phyloP scores from a whole-genome alignment of 805 yeast genomes.

The Metschnikowia aberdeeniae region DNA sequence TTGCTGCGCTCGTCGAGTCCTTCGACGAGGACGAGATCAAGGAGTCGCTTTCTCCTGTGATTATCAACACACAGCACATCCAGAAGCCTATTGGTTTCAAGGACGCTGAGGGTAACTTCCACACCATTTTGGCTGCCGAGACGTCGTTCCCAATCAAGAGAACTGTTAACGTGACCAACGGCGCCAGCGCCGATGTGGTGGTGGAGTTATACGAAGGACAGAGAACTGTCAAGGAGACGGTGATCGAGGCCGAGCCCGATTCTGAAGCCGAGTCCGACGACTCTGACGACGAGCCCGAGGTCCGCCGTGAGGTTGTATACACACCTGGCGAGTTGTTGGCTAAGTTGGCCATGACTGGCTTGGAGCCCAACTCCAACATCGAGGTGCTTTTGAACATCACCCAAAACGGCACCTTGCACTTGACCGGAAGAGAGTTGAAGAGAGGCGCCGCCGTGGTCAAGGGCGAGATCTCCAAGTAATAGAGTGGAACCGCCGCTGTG shows the following conservation, averaged over 20 bases:
- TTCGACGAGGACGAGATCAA: constrained; percentile 79
- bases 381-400: constrained; percentile 67
- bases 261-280: constrained; percentile 46
- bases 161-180: constrained; percentile 59
- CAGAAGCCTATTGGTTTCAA: constrained; percentile 80
- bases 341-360: constrained; percentile 70
- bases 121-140: constrained; percentile 71
- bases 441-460: constrained; percentile 53
- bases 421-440: constrained; percentile 64
- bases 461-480: constrained; percentile 40
- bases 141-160: constrained; percentile 90
- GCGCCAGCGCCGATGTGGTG: constrained; percentile 53
- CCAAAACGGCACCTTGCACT: constrained; percentile 59
- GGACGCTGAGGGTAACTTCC: constrained; percentile 66
- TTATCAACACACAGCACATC: constrained; percentile 84
- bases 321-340: constrained; percentile 73
- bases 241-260: constrained; percentile 58
- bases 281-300: constrained; percentile 86
- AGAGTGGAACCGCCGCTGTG: too few species aligned
- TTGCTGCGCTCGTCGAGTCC: constrained; percentile 79
- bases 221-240: constrained; percentile 76
- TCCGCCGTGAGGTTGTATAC: constrained; percentile 69
- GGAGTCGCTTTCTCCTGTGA: constrained; percentile 79
- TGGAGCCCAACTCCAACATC: constrained; percentile 57
- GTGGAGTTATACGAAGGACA: constrained; percentile 82